Percentiles rank a stretch among this genome's conserved stretches.
These are phyloP conservation scores for Lyophyllum semitale DNA, from an alignment of 768 basidiomycete species.

Conservation along the genomic window DNA sequence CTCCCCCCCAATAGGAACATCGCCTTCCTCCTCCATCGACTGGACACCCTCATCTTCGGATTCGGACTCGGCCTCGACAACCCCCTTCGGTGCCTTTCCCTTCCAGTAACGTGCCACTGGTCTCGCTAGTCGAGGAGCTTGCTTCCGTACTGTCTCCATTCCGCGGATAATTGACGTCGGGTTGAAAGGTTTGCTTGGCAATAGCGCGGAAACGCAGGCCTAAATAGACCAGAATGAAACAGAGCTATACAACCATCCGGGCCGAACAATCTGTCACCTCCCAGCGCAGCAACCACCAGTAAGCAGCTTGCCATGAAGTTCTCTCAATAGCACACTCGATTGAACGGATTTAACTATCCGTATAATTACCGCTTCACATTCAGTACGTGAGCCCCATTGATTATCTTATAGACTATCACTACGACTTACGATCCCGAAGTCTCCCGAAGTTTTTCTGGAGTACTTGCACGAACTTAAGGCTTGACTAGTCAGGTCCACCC, in stretches of 20 bases:
- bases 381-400: no score
- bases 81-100: constrained; percentile 85
- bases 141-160: constrained; percentile 53
- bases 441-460: no score
- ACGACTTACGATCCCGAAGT: no score
- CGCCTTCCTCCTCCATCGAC: constrained; percentile 48
- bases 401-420: no score
- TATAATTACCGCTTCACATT: no score
- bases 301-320: no score
- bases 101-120: constrained; percentile 90
- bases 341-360: no score
- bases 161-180: not conserved
- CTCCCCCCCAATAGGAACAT: constrained; percentile 61
- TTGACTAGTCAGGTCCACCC: no score
- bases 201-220: not conserved
- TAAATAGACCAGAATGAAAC: constrained; percentile 15
- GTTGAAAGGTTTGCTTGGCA: not conserved
- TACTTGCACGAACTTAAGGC: no score
- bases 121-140: constrained; percentile 73
- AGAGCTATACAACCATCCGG: constrained; percentile 5
- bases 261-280: no score
- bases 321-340: no score
- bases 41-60: constrained; percentile 60
- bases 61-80: constrained; percentile 58
- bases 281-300: no score